phyloP scores from a whole-genome alignment of 345 rosid genomes.

The Kandelia obovata region DNA sequence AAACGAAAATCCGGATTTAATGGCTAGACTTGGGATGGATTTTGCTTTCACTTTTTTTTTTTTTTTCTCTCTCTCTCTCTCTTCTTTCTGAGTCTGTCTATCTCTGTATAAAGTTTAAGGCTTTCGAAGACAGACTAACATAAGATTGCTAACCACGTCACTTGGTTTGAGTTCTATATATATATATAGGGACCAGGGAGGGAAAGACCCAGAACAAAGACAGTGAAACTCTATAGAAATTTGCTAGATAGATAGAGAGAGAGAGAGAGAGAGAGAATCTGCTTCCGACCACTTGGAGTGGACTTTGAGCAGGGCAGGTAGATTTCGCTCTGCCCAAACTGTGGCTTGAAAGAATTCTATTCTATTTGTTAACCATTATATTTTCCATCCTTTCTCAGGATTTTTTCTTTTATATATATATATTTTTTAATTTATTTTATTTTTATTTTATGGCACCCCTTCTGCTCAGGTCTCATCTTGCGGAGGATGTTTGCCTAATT shows the following conservation, averaged over 20 bases:
- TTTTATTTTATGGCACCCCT: too few relatives aligned
- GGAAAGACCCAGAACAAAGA: neutral
- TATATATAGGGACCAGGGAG: neutral
- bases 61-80: neutral
- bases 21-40: neutral
- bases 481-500: too few relatives aligned
- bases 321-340: neutral
- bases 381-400: neutral
- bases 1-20: neutral
- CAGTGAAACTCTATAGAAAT: neutral
- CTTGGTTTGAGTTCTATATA: slow-evolving; percentile 1
- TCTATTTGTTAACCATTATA: neutral
- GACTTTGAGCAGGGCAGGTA: slow-evolving; percentile 1
- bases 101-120: neutral
- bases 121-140: neutral
- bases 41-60: neutral
- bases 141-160: slow-evolving; percentile 1
- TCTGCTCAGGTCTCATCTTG: too few relatives aligned
- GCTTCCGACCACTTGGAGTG: slow-evolving; percentile 50
- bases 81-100: too few relatives aligned
- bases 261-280: neutral
- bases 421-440: too few relatives aligned
- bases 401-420: too few relatives aligned
- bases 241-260: neutral
- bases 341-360: neutral